Base-by-base conservation (phyloP, 139 green algal genomes). In the Zygnema cylindricum region DNA sequence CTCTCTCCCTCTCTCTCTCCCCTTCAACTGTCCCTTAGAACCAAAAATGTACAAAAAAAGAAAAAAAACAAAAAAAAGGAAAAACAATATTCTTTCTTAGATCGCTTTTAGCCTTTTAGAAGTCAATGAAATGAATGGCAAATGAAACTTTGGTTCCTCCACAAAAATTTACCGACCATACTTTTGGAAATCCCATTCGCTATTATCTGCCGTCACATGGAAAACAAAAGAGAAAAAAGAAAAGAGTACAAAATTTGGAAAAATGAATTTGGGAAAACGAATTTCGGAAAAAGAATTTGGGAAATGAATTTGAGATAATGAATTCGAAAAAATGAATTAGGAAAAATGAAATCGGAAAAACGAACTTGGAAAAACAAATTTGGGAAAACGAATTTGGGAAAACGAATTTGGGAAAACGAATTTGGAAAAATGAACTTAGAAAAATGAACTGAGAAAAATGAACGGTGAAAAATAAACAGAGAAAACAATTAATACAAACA, bases 181-280 rank as follows among this genome's bases (percentile, higher is more conserved):
- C 88, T 92, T 92, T 42, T 92, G 88, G 16, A 92, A 92, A 43
- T 92, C 88, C 88, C 88, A 92, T 77, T 92, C 88, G n/a, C 88
- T 92, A n/a, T 92, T 92, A 69, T 92, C 88, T 92, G 88, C n/a
- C 36, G 30, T 35, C 36, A 87, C 38, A 39, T 43, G 42, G 30
- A 63, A 87, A 77, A 7, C 55, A 7, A 55, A 88, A 87, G 25
- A 30, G 57, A 43, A 77, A 54, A 43, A 85, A 3, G 11, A 85
- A 75, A 54, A 39, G 11, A 7, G n/a, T n/a, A n/a, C n/a, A n/a
- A n/a, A n/a, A n/a, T n/a, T n/a, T n/a, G n/a, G n/a, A n/a, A n/a
- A n/a, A n/a, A n/a, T n/a, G n/a, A n/a, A n/a, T n/a, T n/a, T n/a
- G n/a, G n/a, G n/a, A n/a, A n/a, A n/a, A n/a, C 7, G 54, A 3